phyloP scores from a whole-genome alignment of 306 rosid genomes.

The Carpinus viminea region DNA sequence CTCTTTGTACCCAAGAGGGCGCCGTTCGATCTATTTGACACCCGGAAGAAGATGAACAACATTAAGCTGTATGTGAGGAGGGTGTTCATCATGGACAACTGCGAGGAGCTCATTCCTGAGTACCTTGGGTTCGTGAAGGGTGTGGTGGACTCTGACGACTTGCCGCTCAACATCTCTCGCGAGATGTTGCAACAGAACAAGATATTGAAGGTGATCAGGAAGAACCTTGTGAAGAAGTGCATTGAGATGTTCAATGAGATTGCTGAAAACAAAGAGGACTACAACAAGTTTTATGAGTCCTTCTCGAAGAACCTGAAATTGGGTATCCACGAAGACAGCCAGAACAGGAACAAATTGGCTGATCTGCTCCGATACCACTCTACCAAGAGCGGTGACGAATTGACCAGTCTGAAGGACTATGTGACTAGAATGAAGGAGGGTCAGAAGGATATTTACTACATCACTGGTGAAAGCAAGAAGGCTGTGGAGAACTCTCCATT shows the following conservation, averaged over 20 bases:
- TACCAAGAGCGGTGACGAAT: constrained; percentile 30
- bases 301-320: constrained; percentile 36
- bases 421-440: constrained; percentile 38
- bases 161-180: constrained; percentile 38
- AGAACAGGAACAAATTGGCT: constrained; percentile 30
- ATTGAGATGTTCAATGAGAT: constrained; percentile 37
- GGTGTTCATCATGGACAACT: constrained; percentile 41
- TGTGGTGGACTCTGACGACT: constrained; percentile 40
- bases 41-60: constrained; percentile 35
- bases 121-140: constrained; percentile 35
- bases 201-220: constrained; percentile 38
- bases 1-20: constrained; percentile 30
- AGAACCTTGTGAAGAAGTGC: constrained; percentile 41
- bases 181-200: constrained; percentile 39
- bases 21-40: constrained; percentile 35
- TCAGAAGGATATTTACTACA: constrained; percentile 30
- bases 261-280: constrained; percentile 24
- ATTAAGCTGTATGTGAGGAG: constrained; percentile 38
- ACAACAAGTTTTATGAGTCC: constrained; percentile 26
- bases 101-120: constrained; percentile 38
- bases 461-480: constrained; percentile 33
- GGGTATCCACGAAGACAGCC: constrained; percentile 38
- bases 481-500: constrained; percentile 32
- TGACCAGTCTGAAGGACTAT: constrained; percentile 37
- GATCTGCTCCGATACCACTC: constrained; percentile 35